Base-by-base conservation (phyloP, 2,329 filamentous ascomycete genomes). In the Juglanconis sp. region DNA sequence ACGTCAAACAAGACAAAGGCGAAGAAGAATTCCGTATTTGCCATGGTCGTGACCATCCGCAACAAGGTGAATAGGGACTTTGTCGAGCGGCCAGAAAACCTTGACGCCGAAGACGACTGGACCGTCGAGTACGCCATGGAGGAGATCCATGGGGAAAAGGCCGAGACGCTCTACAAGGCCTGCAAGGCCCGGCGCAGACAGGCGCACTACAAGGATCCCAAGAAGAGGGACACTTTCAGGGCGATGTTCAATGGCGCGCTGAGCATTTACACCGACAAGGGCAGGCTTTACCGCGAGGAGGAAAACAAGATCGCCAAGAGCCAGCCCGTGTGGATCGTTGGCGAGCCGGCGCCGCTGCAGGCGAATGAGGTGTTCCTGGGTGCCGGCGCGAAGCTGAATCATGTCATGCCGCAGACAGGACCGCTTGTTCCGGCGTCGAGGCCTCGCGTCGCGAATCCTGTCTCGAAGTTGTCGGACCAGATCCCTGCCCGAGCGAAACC, bases 111-210 rank as follows among this genome's bases (percentile, higher is more conserved):
- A 5, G 72, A 70, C 60, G 86, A 65, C 68, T 97, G 93, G 93
- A 72, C 76, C 0, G 77, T 97, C n/a, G 86, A 95, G 67, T 97
- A 96, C 73, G 81, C 87, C 40, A 75, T 97, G 52, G 81, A 82
- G 50, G 89, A 93, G 65, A 77, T 92, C 2, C 3, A 57, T 7
- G 64, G 49, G 3, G 64, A 71, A 0, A 75, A 77, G 9, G 84
- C 82, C 1, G 73, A 72, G 62, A 72, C 59, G 0, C 71, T 89
- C 31, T 92, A 92, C 70, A 47, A 69, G 1, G 75, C 79, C 54
- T 77, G 85, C 60, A 84, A 86, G 70, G 72, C 67, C 3, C 80
- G 89, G 15, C 83, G 91, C 11, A 75, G 73, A 50, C 76, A 76
- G 35, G 73, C 76, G 0, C 40, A 64, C 34, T 71, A 70, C 62